Conservation (phyloP, 208 protist genomes). For the Wallacemonas sp. region DNA sequence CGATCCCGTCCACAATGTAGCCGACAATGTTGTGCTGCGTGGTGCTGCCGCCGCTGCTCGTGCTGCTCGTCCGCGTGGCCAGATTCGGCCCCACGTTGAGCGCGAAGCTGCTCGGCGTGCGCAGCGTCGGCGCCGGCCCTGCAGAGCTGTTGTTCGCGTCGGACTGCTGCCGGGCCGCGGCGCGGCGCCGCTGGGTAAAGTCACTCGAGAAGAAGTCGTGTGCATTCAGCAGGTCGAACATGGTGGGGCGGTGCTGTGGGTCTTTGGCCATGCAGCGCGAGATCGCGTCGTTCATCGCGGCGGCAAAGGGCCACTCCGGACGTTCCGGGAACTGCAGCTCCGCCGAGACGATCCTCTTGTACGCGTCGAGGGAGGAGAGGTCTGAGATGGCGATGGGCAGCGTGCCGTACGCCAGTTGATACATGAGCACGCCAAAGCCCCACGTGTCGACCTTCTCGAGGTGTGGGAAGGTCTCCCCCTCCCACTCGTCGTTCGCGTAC, state of each 20-base stretch:
- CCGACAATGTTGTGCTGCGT: conserved; percentile 26
- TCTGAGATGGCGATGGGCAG: conserved; percentile 68
- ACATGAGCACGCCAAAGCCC: conserved; percentile 85
- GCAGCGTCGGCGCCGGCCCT: conserved; percentile 16
- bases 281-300: conserved; percentile 59
- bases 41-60: conserved; percentile 7
- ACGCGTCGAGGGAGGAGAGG: conserved; percentile 53
- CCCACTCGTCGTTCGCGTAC: conserved; percentile 34
- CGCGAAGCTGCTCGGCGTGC: conserved; percentile 28
- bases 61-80: conserved; percentile 13
- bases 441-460: conserved; percentile 72
- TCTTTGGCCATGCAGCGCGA: conserved; percentile 56
- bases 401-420: conserved; percentile 70
- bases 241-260: conserved; percentile 48
- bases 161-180: conserved; percentile 12
- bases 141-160: conserved; percentile 25
- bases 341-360: conserved; percentile 32
- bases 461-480: conserved; percentile 1
- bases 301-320: conserved; percentile 47
- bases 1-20: conserved; percentile 49
- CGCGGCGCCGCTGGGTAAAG: conserved; percentile 8
- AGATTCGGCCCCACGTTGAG: conserved; percentile 16
- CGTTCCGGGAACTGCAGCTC: conserved; percentile 45
- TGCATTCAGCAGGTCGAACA: conserved; percentile 44
- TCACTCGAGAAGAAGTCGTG: conserved; percentile 63